Percentiles rank a stretch among this genome's conserved stretches.
Conservation (phyloP, 371 early-diverging fungal genomes). For the Rhizomucor pusillus region DNA sequence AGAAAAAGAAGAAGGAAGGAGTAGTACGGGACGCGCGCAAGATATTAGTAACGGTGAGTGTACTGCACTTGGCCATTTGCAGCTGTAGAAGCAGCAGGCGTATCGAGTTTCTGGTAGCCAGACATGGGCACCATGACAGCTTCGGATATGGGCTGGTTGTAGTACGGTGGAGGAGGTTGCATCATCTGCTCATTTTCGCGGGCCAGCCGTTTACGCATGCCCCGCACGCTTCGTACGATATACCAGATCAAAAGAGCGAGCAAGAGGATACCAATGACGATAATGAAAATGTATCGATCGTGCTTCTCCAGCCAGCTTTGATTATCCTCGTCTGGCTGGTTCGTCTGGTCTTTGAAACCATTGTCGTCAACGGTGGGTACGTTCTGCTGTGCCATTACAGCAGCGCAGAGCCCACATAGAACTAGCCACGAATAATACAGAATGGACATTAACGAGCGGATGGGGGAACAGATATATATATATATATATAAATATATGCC, state of each 20-base stretch:
- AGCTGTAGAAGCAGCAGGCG: background rate
- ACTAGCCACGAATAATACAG: too few relatives aligned
- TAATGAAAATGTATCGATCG: conserved; percentile 18
- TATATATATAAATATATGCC: background rate
- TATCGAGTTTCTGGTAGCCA: conserved; percentile 4
- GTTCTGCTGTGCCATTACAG: too few relatives aligned
- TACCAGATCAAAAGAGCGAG: conserved; percentile 15
- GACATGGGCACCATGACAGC: conserved; percentile 2
- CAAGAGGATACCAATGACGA: conserved; percentile 13
- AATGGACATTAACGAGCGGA: background rate
- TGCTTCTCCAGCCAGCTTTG: conserved; percentile 16
- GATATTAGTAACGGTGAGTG: conserved; percentile 4
- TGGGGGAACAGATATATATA: background rate
- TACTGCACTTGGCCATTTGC: background rate
- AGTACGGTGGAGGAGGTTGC: conserved; percentile 10
- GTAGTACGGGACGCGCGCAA: too few relatives aligned
- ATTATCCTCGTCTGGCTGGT: conserved; percentile 1
- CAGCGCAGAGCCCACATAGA: too few relatives aligned
- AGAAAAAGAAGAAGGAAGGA: too few relatives aligned
- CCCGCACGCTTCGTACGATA: conserved; percentile 14
- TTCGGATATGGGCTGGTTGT: conserved; percentile 1
- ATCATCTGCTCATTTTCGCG: conserved; percentile 17
- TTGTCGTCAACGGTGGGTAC: conserved; percentile 2
- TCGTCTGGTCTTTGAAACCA: conserved; percentile 7
- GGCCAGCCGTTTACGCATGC: conserved; percentile 21